Evolutionary conservation across 495 filamentous ascomycete genomes (phyloP), one percentile per base, ranked within the genome.

Genomic region (Tuber brumale): DNA sequence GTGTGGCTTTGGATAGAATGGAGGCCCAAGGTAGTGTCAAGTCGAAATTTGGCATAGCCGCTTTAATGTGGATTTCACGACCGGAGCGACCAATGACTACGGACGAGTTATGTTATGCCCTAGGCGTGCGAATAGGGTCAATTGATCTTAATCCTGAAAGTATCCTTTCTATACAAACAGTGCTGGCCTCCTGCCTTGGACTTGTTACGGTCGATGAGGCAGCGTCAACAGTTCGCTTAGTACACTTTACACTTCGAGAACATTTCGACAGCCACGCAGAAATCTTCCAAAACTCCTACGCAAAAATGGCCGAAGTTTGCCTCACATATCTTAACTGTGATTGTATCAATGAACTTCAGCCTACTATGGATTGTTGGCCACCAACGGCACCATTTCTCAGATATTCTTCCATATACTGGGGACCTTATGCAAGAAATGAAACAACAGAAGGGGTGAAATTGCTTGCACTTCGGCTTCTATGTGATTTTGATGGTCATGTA

Each of bases 311-410:
- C 1, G 48, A 51, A 7, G 23, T 51, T 51, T 51, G 48, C 48
- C 8, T 51, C 7, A 51, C 48, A 12, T 51, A n/a, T 8, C 48
- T 51, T n/a, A 51, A 51, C 23, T 51, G 4, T 51, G 23, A 51
- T 51, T 51, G 48, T 10, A 3, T 51, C 0, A 51, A n/a, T 23
- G 23, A n/a, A 10, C 48, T 51, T n/a, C n/a, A 3, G 1, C 21
- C 48, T n/a, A 10, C 0, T n/a, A 6, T n/a, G 1, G 6, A 51
- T 21, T 1, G 0, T 10, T 6, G 21, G 0, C 5, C 4, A 12
- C 21, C 8, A n/a, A n/a, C 18, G 44, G 18, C 44, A 0, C 9
- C 44, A 1, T 46, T 46, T 4, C 44, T 46, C 12, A 1, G 37
- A 3, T 37, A 37, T 37, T 37, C 37, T 37, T 37, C 37, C 37